Evolutionary conservation across 2,329 filamentous ascomycete genomes (phyloP).

Genomic region (Cytospora piceicola): DNA sequence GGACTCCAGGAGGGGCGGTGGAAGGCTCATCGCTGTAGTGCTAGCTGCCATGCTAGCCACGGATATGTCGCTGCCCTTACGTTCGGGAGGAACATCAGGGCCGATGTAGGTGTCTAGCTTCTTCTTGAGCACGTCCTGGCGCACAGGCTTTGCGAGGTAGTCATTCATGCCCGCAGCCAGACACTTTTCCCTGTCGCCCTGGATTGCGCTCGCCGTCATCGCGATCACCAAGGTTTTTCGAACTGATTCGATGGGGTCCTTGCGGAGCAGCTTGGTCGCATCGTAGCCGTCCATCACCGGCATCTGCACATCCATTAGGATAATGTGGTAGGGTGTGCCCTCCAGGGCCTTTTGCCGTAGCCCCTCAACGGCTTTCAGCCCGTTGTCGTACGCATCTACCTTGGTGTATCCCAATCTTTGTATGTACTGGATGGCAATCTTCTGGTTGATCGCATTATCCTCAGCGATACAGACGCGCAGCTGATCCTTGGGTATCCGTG

Average conservation of each 20-base stretch:
- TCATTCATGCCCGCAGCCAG: conserved; percentile 98
- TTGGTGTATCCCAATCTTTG: conserved; percentile 78
- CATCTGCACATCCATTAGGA: conserved; percentile 98
- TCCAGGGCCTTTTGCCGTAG: conserved; percentile 73
- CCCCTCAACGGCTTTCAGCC: conserved; percentile 83
- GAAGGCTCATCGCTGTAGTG: conserved; percentile 31
- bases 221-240: conserved; percentile 89
- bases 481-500: conserved; percentile 73
- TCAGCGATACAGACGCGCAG: conserved; percentile 91
- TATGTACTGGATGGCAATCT: conserved; percentile 90
- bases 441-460: conserved; percentile 93
- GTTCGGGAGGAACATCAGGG: conserved; percentile 36
- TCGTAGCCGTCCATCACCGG: conserved; percentile 91
- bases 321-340: conserved; percentile 80
- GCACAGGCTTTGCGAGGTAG: conserved; percentile 93
- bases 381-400: conserved; percentile 89
- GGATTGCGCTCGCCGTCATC: conserved; percentile 95
- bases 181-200: conserved; percentile 93
- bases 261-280: conserved; percentile 80
- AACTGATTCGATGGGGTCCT: conserved; percentile 75
- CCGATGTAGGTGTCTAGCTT: conserved; percentile 69
- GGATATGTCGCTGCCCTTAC: conserved; percentile 27
- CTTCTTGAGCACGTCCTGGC: conserved; percentile 81
- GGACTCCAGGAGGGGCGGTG: conserved; percentile 32
- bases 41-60: conserved; percentile 24